These are phyloP conservation scores for Musa balbisiana DNA, from an alignment of 202 grass and related monocot species.

Conservation along the genomic window DNA sequence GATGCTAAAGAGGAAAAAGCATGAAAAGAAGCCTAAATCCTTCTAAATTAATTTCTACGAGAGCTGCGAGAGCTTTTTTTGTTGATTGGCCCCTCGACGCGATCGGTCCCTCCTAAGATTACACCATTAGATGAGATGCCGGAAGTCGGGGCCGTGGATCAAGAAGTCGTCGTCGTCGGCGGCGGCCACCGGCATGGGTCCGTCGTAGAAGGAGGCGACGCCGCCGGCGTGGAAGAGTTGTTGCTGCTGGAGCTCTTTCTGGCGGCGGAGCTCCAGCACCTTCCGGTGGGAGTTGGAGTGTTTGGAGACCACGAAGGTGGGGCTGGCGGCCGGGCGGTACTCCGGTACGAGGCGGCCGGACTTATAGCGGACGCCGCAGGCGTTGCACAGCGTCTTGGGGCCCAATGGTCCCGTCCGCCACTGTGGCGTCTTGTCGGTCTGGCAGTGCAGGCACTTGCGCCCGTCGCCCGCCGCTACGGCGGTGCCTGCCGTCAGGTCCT, in stretches of 20 bases:
- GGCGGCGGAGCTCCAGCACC: conserved; percentile 81
- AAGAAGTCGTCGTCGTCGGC: conserved; percentile 49
- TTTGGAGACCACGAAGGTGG: conserved; percentile 64
- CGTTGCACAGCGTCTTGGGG: conserved; percentile 97
- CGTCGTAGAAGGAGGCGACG: conserved; percentile 34
- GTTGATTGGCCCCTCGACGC: too few species aligned
- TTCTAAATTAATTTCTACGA: too few species aligned
- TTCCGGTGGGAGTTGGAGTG: conserved; percentile 99
- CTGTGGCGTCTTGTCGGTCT: conserved; percentile 95
- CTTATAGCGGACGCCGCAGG: conserved; percentile 90
- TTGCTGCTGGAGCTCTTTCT: conserved; percentile 48
- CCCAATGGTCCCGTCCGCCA: conserved; percentile 95
- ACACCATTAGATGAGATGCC: conserved; percentile 56
- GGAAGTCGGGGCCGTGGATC: conserved; percentile 54
- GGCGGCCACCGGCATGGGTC: conserved; percentile 13
- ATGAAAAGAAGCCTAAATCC: too few species aligned
- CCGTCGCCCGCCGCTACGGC: conserved; percentile 28
- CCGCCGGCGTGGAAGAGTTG: conserved; percentile 6
- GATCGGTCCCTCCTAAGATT: too few species aligned
- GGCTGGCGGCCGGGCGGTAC: conserved; percentile 87
- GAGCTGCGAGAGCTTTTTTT: too few species aligned
- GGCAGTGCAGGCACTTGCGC: conserved; percentile 83
- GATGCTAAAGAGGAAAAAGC: too few species aligned
- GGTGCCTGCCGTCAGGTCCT: conserved; percentile 12
- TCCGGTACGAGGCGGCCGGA: conserved; percentile 90